phyloP scores from a whole-genome alignment of 169 alveolate genomes.

The Eimeria mitis region DNA sequence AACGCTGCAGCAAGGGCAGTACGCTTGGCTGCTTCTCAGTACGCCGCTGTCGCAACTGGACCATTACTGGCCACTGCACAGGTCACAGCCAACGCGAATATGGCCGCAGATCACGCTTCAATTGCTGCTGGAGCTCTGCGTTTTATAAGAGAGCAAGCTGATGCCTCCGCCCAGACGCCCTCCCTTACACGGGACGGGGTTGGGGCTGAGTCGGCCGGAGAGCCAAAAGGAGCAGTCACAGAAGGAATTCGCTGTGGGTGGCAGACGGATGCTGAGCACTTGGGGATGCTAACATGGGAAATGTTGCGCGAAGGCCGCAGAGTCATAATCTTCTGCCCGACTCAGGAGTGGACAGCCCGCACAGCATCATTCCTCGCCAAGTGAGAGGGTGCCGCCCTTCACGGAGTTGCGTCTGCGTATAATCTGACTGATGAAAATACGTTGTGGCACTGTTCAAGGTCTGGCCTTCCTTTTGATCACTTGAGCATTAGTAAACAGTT shows the following conservation, averaged over 20 bases:
- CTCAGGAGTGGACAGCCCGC: constrained; percentile 83
- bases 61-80: neutral
- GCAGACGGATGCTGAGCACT: constrained; percentile 81
- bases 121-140: constrained; percentile 65
- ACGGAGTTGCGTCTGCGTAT: neutral
- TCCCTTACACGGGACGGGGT: neutral
- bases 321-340: constrained; percentile 86
- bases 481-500: neutral
- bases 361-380: constrained; percentile 73
- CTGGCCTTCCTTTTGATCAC: neutral
- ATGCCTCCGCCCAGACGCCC: neutral
- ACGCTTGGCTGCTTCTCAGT: constrained; percentile 38
- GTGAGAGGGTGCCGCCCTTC: constrained; percentile 24
- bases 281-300: constrained; percentile 85
- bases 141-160: constrained; percentile 11
- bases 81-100: constrained; percentile 14
- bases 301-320: constrained; percentile 81
- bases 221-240: neutral
- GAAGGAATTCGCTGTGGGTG: constrained; percentile 35
- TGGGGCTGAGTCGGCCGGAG: neutral
- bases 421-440: neutral
- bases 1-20: constrained; percentile 74
- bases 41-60: constrained; percentile 14
- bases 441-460: neutral
- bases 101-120: constrained; percentile 21